Base-by-base conservation (phyloP, 2,329 filamentous ascomycete genomes). In the Acrocalymma vagum region DNA sequence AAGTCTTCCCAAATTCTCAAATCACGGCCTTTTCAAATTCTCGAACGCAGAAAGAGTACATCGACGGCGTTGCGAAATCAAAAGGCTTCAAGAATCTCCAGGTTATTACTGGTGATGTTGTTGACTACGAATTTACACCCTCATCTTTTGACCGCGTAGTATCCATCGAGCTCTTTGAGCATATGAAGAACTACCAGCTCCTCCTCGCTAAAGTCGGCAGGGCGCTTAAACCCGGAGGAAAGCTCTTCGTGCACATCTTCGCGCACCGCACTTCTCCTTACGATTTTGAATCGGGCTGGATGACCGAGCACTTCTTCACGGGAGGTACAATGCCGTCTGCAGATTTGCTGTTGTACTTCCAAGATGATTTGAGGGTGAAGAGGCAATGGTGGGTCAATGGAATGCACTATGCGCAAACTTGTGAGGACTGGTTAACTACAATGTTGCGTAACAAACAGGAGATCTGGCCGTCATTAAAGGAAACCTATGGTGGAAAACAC, bases 131-230 rank as follows among this genome's bases (percentile, higher is more conserved):
- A 55, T 88, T 88, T 56, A 72, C 80, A 44, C 63, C 71, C 8
- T 72, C 72, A 17, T 71, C 63, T 5, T 88, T 82, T 54, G 86
- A 88, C 61, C 77, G 85, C 9, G 82, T 88, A 1, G 73, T 88
- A 11, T 84, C 81, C 6, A 85, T 88, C 47, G 86, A 87, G 76
- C 75, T 88, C 9, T 88, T 89, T 58, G 85, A 88, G 63, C 86
- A 88, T 66, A 88, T 88, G 85, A 88, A 88, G 65, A 88, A 88
- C 65, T 88, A 88, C 66, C 79, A 85, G 48, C 71, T 82, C 9
- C 77, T 88, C 16, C 80, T 88, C 71, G 76, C 78, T 28, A 88
- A 88, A 65, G 70, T 88, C 11, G 61, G 76, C 3, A 72, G 77
- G 20, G 77, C 83, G 3, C 71, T 88, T 38, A 84, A 80, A 51